phyloP scores from a whole-genome alignment of 768 basidiomycete genomes.

The Hebeloma cylindrosporum region DNA sequence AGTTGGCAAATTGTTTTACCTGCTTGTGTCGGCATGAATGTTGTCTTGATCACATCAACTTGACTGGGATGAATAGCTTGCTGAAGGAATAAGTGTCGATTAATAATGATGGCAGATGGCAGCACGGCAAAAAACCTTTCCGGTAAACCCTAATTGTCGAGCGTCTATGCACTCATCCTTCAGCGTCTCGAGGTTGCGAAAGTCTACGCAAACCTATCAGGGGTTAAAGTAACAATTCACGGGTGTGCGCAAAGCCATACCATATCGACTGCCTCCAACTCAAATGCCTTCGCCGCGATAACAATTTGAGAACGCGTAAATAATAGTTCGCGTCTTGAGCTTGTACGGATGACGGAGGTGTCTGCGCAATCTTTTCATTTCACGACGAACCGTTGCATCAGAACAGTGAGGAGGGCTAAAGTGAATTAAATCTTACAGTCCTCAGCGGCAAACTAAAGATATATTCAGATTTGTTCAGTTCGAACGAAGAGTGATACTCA shows the following conservation, averaged over 20 bases:
- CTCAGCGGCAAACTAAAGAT: constrained; percentile 84
- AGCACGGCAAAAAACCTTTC: constrained; percentile 58
- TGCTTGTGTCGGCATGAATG: constrained; percentile 72
- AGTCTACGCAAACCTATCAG: constrained; percentile 80
- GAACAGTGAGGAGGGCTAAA: neutral
- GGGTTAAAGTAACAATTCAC: too few relatives aligned
- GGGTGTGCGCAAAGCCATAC: constrained; percentile 35
- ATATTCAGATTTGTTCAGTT: neutral
- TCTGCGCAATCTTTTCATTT: constrained; percentile 76
- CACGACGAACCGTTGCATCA: neutral
- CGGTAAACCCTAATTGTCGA: constrained; percentile 81
- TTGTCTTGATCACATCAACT: constrained; percentile 70
- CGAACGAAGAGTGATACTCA: constrained; percentile 31
- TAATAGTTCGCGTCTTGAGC: constrained; percentile 72
- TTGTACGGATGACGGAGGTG: constrained; percentile 76
- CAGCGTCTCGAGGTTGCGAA: constrained; percentile 68
- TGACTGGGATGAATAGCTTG: constrained; percentile 95
- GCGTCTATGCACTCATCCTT: constrained; percentile 80
- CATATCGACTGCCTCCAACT: constrained; percentile 88
- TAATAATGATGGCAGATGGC: neutral
- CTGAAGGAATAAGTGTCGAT: constrained; percentile 34
- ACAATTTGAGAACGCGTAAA: constrained; percentile 84
- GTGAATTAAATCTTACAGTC: constrained; percentile 60
- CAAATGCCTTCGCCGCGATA: constrained; percentile 79
- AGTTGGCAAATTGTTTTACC: too few relatives aligned